Base-by-base conservation (phyloP, 1,284 basidiomycete genomes). In the Laetiporus sulphureus region DNA sequence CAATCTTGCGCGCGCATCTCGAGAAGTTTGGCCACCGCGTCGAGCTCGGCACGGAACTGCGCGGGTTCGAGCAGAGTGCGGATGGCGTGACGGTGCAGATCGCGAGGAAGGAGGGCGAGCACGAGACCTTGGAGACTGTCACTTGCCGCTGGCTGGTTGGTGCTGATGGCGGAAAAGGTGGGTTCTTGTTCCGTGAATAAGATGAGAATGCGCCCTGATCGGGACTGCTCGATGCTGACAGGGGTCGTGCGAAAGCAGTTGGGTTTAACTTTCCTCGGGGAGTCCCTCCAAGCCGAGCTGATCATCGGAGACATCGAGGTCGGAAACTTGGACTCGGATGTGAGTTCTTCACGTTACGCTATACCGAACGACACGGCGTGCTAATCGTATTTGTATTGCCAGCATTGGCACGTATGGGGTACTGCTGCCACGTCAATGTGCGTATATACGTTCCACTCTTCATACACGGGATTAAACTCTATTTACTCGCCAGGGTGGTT, bases 121-220 rank as follows among this genome's bases (percentile, higher is more conserved):
- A 25, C 2, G 50, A 51, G 23, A 27, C 21, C 3, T 15, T 23
- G 2, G 52, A 55, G 35, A 48, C 16, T 38, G 38, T 54, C 15
- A 42, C 5, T 41, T 42, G 10, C 38, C 48, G 41, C 1, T 66
- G 52, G 29, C 38, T 69, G 0, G 48, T 68, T 10, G 67, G 66
- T 2, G 54, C 65, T 1, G 66, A 69, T 47, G 67, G 67, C 5
- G 66, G 57, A 5, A 53, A 50, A 49, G 58, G 65, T 66, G 8
- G 20, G 43, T 38, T 8, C 16, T 6, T 8, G 32, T 2, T 12
- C 21, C 8, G 7, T 11, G 32, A 32, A 12, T 11, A 10, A 6
- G 15, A 18, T 7, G 15, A 12, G 7, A 15, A 7, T 16, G 11
- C 15, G 32, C 6, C 32, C 32, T 32, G 16, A 32, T 32, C 16